phyloP scores from a whole-genome alignment of 169 alveolate genomes.

The Neospora caninum region DNA sequence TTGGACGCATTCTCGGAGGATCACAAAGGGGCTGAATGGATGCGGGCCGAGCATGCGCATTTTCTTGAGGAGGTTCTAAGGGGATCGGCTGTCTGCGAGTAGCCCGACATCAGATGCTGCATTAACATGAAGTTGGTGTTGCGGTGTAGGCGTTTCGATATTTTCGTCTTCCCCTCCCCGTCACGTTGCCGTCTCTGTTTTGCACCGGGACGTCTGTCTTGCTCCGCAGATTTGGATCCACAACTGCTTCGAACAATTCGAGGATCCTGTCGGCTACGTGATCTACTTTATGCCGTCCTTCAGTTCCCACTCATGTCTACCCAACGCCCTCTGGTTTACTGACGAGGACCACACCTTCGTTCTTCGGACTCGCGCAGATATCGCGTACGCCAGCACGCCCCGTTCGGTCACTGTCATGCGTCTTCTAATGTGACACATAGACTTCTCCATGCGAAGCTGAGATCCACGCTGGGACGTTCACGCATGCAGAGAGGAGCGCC shows the following conservation, averaged over 20 bases:
- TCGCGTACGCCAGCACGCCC: conserved; percentile 5
- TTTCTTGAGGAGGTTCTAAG: too few relatives aligned
- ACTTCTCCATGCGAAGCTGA: too few relatives aligned
- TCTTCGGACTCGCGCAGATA: conserved; percentile 46
- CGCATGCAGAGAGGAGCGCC: too few relatives aligned
- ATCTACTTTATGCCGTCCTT: conserved; percentile 63
- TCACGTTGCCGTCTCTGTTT: background rate
- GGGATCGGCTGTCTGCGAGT: too few relatives aligned
- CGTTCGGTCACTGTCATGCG: background rate
- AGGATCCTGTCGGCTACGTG: conserved; percentile 57
- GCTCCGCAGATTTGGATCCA: conserved; percentile 64
- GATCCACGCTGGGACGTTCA: too few relatives aligned
- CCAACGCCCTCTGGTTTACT: conserved; percentile 64
- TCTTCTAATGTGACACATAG: background rate
- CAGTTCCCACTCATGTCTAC: conserved; percentile 64
- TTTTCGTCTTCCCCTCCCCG: background rate
- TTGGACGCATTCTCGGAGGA: too few relatives aligned
- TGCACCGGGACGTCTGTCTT: background rate
- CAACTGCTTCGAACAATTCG: conserved; percentile 65
- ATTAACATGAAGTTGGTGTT: background rate
- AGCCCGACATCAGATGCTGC: too few relatives aligned
- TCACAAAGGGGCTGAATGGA: too few relatives aligned
- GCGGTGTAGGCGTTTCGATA: background rate
- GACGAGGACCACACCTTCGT: conserved; percentile 52
- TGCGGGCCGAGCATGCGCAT: too few relatives aligned